Evolutionary conservation across 441 rosid species (phyloP), one percentile per base, ranked within the genome.

Genomic region (Pelargonium fulgidum): DNA sequence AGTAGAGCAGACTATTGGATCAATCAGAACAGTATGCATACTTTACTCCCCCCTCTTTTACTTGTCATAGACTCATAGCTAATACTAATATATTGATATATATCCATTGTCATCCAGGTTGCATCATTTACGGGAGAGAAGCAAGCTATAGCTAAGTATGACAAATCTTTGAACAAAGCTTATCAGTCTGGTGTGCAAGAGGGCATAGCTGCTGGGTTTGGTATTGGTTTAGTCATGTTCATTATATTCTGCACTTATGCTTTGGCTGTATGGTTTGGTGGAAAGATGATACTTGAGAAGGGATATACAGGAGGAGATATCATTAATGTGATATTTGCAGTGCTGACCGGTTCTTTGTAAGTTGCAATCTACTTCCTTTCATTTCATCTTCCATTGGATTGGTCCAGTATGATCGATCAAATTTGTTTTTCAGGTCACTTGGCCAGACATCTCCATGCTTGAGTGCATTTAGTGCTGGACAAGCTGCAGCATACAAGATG

Each of bases 401-500:
- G 26, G 13, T 29, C 39, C 47, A 75, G 4, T 14, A 39, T 12
- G 3, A 16, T 36, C 20, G 4, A 48, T 68, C 10, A 56, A 9
- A 6, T 70, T 11, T 70, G 54, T 19, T 65, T 61, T 64, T 63
- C 75, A 89, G 91, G 85, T 77, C 91, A 1, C 48, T 91, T 66
- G 91, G 97, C 9, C 93, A 91, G 74, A 82, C 95, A 64, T 84
- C 88, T 29, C 97, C 93, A 13, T 75, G 78, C 71, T 5, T 89
- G 72, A 86, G 82, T 64, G 81, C 90, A 22, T 91, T 87, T 76
- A 87, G 86, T 14, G 76, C 89, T 2, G 93, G 93, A 62, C 86
- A 81, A 75, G 90, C 88, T 14, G 96, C 88, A 0, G 93, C 96
- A 0, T 88, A 79, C 68, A 90, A 91, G 83, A 91, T 91, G 92